Evolutionary conservation across 2,329 filamentous ascomycete genomes (phyloP), one percentile per base, ranked within the genome.

Genomic region (Talaromyces pinophilus): DNA sequence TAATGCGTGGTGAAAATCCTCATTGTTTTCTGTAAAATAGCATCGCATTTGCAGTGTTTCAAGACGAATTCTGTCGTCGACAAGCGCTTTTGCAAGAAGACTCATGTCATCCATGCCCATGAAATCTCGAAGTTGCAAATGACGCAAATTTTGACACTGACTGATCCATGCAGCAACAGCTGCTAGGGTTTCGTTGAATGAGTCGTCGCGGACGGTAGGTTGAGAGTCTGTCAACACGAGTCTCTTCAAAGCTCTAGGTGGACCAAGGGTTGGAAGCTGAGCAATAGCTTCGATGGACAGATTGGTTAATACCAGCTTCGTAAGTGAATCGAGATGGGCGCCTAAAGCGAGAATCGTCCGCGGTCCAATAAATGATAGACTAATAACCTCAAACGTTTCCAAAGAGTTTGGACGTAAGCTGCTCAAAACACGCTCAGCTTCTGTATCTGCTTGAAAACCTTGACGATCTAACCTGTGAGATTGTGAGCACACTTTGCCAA

Each of bases 381-480:
- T 85, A 63, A 87, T 82, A 33, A 88, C 82, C 66, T 87, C 81
- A 65, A 92, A 87, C 22, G 82, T 82, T 65, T 81, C 80, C 11
- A 92, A 76, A 1, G 83, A 86, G 68, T 90, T 83, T 1, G 83
- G 80, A 19, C 77, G 81, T 59, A 92, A 80, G 1, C 81, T 80
- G 28, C 77, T 78, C 57, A 92, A 81, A 71, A 91, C 90, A 2
- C 79, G 78, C 0, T 87, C 84, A 60, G 90, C 79, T 48, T 86
- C 81, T 33, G 82, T 76, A 67, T 91, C 89, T 6, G 84, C 82
- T n/a, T 83, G 81, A 0, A 76, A 44, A 13, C 68, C 60, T n/a
- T 63, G 57, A 28, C 59, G 46, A 72, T 30, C 79, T 78, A 17
- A 70, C 70, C 74, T 79, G 71, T 5, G 62, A 57, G 65, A 81